phyloP scores from a whole-genome alignment of 208 protist genomes.

The Leishmania gerbilli region DNA sequence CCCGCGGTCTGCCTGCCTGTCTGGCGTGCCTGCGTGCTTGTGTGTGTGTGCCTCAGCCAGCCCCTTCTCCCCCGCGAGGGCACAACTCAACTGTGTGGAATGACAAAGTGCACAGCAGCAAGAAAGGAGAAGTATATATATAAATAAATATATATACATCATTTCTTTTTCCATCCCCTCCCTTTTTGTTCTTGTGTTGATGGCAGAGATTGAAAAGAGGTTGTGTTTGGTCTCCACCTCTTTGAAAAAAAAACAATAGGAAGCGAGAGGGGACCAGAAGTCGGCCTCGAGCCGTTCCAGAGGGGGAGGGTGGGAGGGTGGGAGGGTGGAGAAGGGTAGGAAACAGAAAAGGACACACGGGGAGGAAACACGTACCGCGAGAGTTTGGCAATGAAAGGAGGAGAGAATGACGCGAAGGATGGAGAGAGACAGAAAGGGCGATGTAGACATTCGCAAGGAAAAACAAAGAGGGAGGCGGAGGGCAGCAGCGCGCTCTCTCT shows the following conservation, averaged over 20 bases:
- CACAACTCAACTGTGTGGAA: neutral
- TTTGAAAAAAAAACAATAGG: neutral
- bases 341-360: neutral
- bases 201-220: neutral
- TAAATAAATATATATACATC: neutral
- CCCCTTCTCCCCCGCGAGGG: neutral
- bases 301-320: no score
- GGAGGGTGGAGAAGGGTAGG: neutral
- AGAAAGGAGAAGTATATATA: neutral
- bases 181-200: neutral
- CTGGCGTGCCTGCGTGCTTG: neutral
- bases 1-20: neutral
- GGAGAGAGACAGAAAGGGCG: neutral
- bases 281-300: neutral
- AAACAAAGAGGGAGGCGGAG: neutral
- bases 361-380: neutral
- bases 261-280: neutral
- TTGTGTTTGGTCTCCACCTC: neutral
- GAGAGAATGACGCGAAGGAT: neutral
- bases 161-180: neutral
- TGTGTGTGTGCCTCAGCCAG: neutral
- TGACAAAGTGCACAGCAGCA: neutral
- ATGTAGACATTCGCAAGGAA: neutral
- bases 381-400: neutral
- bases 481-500: neutral